Base-by-base conservation (phyloP, 768 basidiomycete species). In the Mycena crocata region DNA sequence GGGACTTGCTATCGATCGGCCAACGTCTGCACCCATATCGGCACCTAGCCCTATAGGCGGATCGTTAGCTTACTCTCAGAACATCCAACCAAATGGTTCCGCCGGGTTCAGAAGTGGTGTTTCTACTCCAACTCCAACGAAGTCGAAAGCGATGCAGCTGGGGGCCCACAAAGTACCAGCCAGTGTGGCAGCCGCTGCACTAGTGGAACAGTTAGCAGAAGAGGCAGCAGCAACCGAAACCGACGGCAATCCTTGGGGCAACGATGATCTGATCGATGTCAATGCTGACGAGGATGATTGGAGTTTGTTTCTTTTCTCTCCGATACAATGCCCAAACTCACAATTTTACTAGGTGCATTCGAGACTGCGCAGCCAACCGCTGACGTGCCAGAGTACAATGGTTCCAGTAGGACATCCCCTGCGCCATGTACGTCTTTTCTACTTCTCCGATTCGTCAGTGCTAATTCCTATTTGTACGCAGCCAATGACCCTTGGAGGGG, bases 201-300 rank as follows among this genome's bases (percentile, higher is more conserved):
- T 90, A 0, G 87, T 86, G 7, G 85, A 87, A 4, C 85, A 86
- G 50, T 79, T 88, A 68, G 87, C 84, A 59, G 90, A 91, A 42
- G 90, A 90, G 65, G 85, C 82, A 5, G 83, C 82, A 12, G 79
- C 78, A 13, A 85, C 75, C 10, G 79, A 81, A 24, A 74, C 73
- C 39, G 83, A 81, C 3, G 84, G 78, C 28, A 85, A 86, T 73
- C 86, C 86, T 0, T 94, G 93, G 93, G 92, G 89, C 1, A 83
- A 79, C 50, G 90, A 87, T 10, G 93, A 98, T 77, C 77, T 98
- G 62, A 97, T 98, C 76, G 96, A 99, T 74, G 90, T 98, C 5
- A 91, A 95, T 73, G 95, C 93, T 0, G 96, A 99, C 72, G 87
- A 90, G 28, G 96, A 91, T 72, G 97, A 98, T 75, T 99, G 96